Conservation (phyloP, 75 land plant species). For the Cryptomeria japonica region DNA sequence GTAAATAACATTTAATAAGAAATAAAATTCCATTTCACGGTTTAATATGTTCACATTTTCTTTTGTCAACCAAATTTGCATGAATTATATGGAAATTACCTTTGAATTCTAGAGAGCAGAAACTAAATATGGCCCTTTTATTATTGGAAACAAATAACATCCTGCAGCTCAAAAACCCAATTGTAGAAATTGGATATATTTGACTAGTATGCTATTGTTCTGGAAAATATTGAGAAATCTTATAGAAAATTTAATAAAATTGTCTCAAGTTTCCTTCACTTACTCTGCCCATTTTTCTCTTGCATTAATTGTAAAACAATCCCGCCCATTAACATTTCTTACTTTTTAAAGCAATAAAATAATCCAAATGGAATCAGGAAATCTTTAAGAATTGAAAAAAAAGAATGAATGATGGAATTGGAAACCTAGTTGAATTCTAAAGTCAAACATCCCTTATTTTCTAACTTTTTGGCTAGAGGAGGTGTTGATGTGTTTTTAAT, state of each 20-base stretch:
- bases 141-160: neutral
- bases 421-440: too few relatives aligned
- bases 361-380: too few relatives aligned
- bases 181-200: neutral
- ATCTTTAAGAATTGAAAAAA: too few relatives aligned
- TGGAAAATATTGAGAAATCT: neutral
- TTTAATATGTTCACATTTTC: neutral
- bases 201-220: neutral
- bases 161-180: neutral
- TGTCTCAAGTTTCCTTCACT: neutral
- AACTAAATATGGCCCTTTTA: neutral
- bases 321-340: neutral
- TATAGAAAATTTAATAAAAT: neutral
- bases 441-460: too few relatives aligned
- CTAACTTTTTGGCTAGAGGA: too few relatives aligned
- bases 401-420: too few relatives aligned
- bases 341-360: too few relatives aligned
- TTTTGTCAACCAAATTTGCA: neutral
- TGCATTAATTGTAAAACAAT: neutral
- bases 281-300: neutral
- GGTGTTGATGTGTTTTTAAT: too few relatives aligned
- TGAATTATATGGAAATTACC: neutral
- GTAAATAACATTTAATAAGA: neutral
- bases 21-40: neutral
- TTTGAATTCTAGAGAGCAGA: neutral